Evolutionary conservation across 2,329 filamentous ascomycete species (phyloP).

Genomic region (Pezicula radicicola): DNA sequence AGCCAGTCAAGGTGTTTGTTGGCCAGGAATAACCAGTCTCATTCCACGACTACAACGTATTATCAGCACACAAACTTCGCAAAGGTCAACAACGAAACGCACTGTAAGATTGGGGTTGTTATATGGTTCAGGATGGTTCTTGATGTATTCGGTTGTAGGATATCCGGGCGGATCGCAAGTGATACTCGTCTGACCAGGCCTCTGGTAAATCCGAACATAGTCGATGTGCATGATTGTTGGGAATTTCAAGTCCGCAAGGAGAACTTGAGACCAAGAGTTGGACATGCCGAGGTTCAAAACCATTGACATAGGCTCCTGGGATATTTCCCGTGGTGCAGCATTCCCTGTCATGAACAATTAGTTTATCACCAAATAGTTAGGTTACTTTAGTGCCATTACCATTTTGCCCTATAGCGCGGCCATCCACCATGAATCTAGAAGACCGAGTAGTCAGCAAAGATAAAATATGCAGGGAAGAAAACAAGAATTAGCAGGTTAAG

Average conservation of each 20-base stretch:
- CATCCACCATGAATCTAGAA: slow-evolving; percentile 44
- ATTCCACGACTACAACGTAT: slow-evolving; percentile 19
- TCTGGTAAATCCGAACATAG: slow-evolving; percentile 53
- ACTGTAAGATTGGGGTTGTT: slow-evolving; percentile 52
- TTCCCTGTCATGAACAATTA: slow-evolving; percentile 31
- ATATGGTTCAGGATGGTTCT: slow-evolving; percentile 57
- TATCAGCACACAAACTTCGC: neutral
- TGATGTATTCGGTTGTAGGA: slow-evolving; percentile 65
- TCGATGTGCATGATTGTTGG: slow-evolving; percentile 51
- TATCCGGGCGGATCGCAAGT: slow-evolving; percentile 57
- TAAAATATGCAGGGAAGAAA: too few relatives aligned
- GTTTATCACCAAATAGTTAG: too few relatives aligned
- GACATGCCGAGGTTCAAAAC: slow-evolving; percentile 51
- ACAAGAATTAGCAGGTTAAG: too few relatives aligned
- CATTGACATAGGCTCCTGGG: slow-evolving; percentile 51
- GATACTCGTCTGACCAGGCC: slow-evolving; percentile 40
- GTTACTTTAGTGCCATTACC: slow-evolving; percentile 14
- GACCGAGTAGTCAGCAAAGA: too few relatives aligned
- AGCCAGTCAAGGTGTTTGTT: slow-evolving; percentile 22
- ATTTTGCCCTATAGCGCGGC: slow-evolving; percentile 47
- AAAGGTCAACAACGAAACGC: slow-evolving; percentile 22
- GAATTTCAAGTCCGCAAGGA: slow-evolving; percentile 40
- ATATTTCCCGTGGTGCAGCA: slow-evolving; percentile 42
- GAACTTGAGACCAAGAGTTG: slow-evolving; percentile 44
- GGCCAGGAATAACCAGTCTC: slow-evolving; percentile 27